phyloP scores from a whole-genome alignment of 441 rosid genomes.

The Melastoma candidum region DNA sequence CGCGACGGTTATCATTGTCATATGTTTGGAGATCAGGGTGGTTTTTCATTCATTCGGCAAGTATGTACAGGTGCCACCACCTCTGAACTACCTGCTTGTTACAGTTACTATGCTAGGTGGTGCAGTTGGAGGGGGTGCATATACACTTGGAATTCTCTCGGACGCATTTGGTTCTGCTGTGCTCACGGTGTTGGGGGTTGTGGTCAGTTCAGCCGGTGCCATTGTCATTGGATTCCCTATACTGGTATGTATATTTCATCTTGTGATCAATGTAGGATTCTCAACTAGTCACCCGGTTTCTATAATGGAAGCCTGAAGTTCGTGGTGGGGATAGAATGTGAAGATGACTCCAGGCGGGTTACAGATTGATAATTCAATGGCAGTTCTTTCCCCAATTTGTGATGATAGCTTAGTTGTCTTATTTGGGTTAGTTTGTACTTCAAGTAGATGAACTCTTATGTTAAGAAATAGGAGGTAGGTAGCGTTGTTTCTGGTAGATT shows the following conservation, averaged over 20 bases:
- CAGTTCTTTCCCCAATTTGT: no score
- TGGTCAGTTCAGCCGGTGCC: slow-evolving; percentile 85
- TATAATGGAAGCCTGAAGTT: no score
- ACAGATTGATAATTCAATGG: no score
- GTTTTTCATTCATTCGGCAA: slow-evolving; percentile 89
- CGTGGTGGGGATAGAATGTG: no score
- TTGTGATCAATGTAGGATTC: not conserved
- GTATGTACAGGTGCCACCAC: slow-evolving; percentile 91
- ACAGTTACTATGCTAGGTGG: slow-evolving; percentile 89
- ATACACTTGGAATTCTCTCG: slow-evolving; percentile 78
- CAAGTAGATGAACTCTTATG: no score
- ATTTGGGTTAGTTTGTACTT: no score
- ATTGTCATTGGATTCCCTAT: slow-evolving; percentile 88
- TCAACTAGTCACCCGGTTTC: not conserved
- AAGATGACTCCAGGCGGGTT: no score
- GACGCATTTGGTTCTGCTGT: slow-evolving; percentile 64
- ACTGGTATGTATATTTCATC: slow-evolving; percentile 39
- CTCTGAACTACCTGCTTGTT: slow-evolving; percentile 75
- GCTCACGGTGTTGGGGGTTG: slow-evolving; percentile 71
- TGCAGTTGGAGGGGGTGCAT: slow-evolving; percentile 77
- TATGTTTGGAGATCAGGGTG: slow-evolving; percentile 88
- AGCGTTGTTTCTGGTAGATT: no score
- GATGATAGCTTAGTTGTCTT: no score
- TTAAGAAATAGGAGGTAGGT: no score
- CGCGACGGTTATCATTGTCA: slow-evolving; percentile 68